phyloP scores from a whole-genome alignment of 2,329 filamentous ascomycete species.

The Cadophora gregata region DNA sequence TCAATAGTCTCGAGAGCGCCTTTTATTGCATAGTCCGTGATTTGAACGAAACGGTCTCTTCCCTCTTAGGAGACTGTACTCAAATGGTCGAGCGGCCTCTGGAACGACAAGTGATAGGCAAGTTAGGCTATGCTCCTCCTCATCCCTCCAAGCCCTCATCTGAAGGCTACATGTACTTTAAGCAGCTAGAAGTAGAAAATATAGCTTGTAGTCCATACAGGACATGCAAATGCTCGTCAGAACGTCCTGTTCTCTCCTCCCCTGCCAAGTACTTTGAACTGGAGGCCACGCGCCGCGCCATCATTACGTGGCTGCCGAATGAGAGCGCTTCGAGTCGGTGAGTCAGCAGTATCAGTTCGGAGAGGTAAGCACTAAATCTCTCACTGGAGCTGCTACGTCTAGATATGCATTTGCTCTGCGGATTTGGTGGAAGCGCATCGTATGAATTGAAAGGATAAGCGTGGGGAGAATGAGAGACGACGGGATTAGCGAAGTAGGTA shows the following conservation, averaged over 20 bases:
- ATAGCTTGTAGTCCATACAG: neutral
- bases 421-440: neutral
- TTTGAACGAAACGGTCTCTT: neutral
- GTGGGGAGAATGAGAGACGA: neutral
- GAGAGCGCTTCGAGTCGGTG: neutral
- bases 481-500: no score
- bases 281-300: neutral
- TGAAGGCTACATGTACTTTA: neutral
- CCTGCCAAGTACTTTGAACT: neutral
- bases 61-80: neutral
- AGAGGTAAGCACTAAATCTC: neutral
- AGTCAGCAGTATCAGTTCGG: neutral
- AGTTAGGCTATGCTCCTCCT: neutral
- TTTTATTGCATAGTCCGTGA: constrained; percentile 14
- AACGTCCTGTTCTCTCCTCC: neutral
- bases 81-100: neutral
- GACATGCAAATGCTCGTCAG: no score
- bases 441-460: neutral
- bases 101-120: neutral
- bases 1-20: constrained; percentile 6
- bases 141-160: neutral
- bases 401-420: no score
- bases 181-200: neutral
- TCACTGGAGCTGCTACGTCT: neutral
- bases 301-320: neutral